These are phyloP conservation scores for Phytophthora agathidicida DNA, from an alignment of 352 stramenopile species.

Conservation along the genomic window DNA sequence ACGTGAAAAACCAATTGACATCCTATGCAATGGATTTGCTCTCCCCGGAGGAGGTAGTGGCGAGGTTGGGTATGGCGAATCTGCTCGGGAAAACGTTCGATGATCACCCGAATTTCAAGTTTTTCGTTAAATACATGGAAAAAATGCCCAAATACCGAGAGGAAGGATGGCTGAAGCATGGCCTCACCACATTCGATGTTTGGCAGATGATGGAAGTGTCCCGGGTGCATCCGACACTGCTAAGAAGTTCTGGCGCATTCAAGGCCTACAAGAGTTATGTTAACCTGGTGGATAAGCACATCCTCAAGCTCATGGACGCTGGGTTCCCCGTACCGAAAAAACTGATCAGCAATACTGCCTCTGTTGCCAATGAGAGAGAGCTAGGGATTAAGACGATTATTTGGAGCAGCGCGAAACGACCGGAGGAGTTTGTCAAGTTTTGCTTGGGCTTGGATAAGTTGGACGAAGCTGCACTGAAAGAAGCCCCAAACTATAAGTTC, in stretches of 20 bases:
- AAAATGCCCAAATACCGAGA: neutral
- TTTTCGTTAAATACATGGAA: neutral
- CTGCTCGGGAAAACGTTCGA: neutral
- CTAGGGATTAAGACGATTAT: conserved; percentile 9
- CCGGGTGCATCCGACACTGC: neutral
- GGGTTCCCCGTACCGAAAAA: neutral
- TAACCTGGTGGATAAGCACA: conserved; percentile 15
- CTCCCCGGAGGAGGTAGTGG: neutral
- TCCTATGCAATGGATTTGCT: neutral
- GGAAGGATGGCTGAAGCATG: conserved; percentile 12
- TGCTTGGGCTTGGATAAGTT: conserved; percentile 16
- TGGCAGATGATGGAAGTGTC: conserved; percentile 3
- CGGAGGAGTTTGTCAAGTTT: conserved; percentile 17
- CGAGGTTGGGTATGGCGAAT: neutral
- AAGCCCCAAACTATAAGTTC: conserved; percentile 11
- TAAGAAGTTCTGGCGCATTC: neutral
- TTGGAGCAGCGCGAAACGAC: neutral
- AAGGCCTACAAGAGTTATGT: conserved; percentile 12
- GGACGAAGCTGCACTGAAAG: conserved; percentile 2
- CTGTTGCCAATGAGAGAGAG: neutral
- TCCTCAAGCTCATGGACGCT: neutral
- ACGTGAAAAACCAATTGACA: conserved; percentile 12
- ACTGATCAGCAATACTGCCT: neutral
- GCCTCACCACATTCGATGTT: neutral
- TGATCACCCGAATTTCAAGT: conserved; percentile 6